phyloP scores from a whole-genome alignment of 2,329 filamentous ascomycete species.

The Intubia oerlemansii region DNA sequence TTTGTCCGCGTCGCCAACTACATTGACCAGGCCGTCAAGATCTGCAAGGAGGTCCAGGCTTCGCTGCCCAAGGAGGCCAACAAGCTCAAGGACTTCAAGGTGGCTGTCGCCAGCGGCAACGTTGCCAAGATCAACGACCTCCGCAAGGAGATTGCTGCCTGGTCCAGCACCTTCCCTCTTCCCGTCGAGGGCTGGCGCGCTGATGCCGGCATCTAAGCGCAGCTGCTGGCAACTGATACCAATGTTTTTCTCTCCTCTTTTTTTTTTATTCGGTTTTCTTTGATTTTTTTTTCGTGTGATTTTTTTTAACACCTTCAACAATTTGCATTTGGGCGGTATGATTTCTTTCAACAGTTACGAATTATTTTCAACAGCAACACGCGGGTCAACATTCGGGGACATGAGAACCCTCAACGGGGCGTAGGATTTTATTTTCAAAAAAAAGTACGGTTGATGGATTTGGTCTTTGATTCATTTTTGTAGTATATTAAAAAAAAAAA shows the following conservation, averaged over 20 bases:
- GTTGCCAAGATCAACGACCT: constrained; percentile 65
- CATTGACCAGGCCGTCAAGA: constrained; percentile 74
- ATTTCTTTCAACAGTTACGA: too few species aligned
- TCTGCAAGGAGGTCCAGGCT: constrained; percentile 73
- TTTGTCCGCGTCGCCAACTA: constrained; percentile 80
- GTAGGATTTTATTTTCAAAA: too few species aligned
- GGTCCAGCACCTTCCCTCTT: constrained; percentile 82
- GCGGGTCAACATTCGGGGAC: too few species aligned
- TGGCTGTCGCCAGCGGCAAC: constrained; percentile 61
- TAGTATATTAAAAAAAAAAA: too few species aligned
- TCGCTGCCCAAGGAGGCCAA: constrained; percentile 87
- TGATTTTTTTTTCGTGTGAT: not conserved
- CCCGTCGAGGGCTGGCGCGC: constrained; percentile 54
- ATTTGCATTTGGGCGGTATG: too few species aligned
- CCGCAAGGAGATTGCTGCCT: constrained; percentile 72
- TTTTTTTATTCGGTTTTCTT: not conserved
- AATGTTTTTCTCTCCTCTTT: not conserved
- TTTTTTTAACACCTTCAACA: too few species aligned
- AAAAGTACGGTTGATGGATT: too few species aligned
- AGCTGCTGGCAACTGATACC: not conserved
- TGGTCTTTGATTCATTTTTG: too few species aligned
- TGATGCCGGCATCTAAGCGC: constrained; percentile 4
- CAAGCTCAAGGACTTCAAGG: constrained; percentile 99
- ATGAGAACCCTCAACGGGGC: too few species aligned
- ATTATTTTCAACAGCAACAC: too few species aligned